Evolutionary conservation across 106 monocot genomes (phyloP).

Genomic region (Allium fistulosum): DNA sequence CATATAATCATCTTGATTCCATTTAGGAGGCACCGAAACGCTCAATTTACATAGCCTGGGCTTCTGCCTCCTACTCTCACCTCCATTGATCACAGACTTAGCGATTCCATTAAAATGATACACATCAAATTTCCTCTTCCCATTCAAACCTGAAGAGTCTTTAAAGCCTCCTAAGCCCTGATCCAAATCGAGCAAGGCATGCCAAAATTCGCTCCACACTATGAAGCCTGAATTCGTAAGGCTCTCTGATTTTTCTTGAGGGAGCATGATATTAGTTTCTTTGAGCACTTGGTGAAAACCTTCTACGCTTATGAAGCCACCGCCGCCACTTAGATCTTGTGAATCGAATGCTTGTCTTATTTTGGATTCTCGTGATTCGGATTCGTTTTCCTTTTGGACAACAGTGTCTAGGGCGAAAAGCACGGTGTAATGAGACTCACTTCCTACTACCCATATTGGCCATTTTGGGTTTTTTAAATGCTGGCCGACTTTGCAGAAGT

Average conservation of each 20-base stretch:
- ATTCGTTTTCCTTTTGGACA: constrained; percentile 85
- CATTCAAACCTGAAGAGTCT: constrained; percentile 51
- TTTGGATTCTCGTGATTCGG: constrained; percentile 58
- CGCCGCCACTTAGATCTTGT: constrained; percentile 93
- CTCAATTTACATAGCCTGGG: constrained; percentile 73
- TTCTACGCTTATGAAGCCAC: constrained; percentile 80
- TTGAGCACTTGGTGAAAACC: constrained; percentile 69
- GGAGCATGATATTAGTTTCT: constrained; percentile 53
- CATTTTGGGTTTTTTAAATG: constrained; percentile 74
- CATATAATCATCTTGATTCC: constrained; percentile 75
- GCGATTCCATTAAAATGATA: constrained; percentile 98
- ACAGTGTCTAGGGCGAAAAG: constrained; percentile 70
- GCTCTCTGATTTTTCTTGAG: constrained; percentile 43
- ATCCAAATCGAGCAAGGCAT: constrained; percentile 77
- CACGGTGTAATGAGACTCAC: constrained; percentile 95
- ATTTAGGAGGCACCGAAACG: constrained; percentile 74
- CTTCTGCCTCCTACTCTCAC: constrained; percentile 44
- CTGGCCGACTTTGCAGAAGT: constrained; percentile 91
- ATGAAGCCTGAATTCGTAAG: constrained; percentile 52
- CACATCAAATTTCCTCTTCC: constrained; percentile 69
- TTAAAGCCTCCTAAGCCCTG: constrained; percentile 62
- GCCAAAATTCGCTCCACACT: constrained; percentile 98
- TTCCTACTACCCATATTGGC: constrained; percentile 98
- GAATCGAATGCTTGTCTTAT: constrained; percentile 68
- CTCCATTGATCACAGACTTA: constrained; percentile 63